These are phyloP conservation scores for Alternaria tenuissima DNA, from an alignment of 2,329 filamentous ascomycete species.

Conservation along the genomic window DNA sequence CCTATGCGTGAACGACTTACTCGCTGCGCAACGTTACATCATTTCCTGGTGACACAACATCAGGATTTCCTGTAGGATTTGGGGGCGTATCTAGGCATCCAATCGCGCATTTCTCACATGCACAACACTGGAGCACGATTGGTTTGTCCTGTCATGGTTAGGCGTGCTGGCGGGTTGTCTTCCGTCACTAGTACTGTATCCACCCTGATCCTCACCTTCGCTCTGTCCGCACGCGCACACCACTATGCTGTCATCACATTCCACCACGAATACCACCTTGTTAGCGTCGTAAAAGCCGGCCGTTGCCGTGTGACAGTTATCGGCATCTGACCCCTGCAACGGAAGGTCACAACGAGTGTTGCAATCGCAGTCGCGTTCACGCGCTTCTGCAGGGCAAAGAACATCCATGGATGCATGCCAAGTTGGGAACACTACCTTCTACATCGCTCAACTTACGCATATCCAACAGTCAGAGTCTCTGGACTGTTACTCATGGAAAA, in stretches of 20 bases:
- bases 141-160: neutral
- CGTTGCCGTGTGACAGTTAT: constrained; percentile 12
- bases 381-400: constrained; percentile 2
- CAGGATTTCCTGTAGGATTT: constrained; percentile 5
- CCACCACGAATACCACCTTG: constrained; percentile 5
- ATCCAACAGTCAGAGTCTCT: neutral
- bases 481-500: constrained; percentile 11
- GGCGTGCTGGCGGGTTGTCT: constrained; percentile 9
- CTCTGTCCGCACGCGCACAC: constrained; percentile 3
- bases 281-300: constrained; percentile 2
- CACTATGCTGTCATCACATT: constrained; percentile 3
- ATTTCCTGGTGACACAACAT: constrained; percentile 9
- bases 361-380: constrained; percentile 5
- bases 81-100: neutral
- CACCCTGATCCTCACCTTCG: constrained; percentile 5
- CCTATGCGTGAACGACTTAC: constrained; percentile 13
- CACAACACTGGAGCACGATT: neutral
- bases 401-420: neutral
- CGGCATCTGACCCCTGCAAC: constrained; percentile 12
- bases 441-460: neutral
- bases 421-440: neutral
- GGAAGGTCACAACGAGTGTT: constrained; percentile 9
- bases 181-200: constrained; percentile 9
- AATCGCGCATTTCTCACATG: constrained; percentile 9
- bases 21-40: constrained; percentile 7